Conservation (phyloP, 2,329 filamentous ascomycete genomes). For the Diaporthe citriasiana region DNA sequence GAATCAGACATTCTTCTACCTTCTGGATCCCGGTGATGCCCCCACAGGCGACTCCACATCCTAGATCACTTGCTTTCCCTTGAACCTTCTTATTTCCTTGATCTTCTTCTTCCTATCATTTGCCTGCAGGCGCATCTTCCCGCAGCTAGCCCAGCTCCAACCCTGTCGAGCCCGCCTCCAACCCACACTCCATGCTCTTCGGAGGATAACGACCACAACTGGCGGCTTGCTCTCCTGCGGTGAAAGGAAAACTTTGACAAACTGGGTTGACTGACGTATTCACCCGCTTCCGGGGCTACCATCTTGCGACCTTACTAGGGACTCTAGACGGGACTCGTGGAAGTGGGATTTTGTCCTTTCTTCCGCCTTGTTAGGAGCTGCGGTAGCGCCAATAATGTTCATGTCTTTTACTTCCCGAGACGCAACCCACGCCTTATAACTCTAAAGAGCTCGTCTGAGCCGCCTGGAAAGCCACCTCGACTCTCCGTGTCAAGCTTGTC, state of each 20-base stretch:
- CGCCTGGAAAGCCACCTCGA: conserved; percentile 40
- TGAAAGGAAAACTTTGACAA: conserved; percentile 52
- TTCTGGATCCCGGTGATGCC: conserved; percentile 32
- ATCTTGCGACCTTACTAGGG: conserved; percentile 31
- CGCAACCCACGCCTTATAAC: conserved; percentile 57
- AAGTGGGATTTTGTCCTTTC: conserved; percentile 45
- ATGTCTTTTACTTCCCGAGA: conserved; percentile 54
- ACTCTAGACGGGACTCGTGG: conserved; percentile 46
- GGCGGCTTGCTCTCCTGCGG: conserved; percentile 53
- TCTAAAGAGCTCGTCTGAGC: conserved; percentile 40
- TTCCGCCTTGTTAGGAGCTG: conserved; percentile 47
- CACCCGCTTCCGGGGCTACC: conserved; percentile 45
- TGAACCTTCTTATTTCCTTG: conserved; percentile 43
- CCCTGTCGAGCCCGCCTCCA: conserved; percentile 48
- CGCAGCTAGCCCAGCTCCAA: conserved; percentile 54
- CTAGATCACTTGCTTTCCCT: conserved; percentile 40
- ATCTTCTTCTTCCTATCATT: conserved; percentile 43
- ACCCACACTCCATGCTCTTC: conserved; percentile 51
- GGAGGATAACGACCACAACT: conserved; percentile 56
- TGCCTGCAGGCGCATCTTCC: conserved; percentile 53
- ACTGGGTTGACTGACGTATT: conserved; percentile 57
- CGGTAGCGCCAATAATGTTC: conserved; percentile 61
- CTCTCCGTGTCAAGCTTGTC: conserved; percentile 35
- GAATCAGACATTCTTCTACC: conserved; percentile 39
- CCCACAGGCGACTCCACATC: conserved; percentile 32